Evolutionary conservation across 495 filamentous ascomycete species (phyloP).

Genomic region (Pseudomonodictys pantanalensis): DNA sequence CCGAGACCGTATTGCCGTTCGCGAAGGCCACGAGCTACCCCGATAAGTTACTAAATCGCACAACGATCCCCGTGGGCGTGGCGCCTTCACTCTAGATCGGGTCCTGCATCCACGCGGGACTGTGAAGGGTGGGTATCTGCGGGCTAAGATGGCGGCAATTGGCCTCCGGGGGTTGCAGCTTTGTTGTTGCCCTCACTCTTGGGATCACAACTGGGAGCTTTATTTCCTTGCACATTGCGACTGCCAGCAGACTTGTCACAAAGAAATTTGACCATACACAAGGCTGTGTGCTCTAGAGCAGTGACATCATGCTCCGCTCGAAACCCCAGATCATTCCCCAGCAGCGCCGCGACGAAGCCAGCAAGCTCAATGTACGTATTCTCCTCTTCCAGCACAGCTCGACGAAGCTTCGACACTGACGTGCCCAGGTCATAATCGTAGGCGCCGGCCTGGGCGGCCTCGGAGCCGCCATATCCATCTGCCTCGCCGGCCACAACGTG

Average conservation of each 20-base stretch:
- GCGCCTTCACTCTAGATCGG: not conserved
- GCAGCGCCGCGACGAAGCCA: not conserved
- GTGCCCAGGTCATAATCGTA: conserved; percentile 52
- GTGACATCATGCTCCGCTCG: conserved; percentile 15
- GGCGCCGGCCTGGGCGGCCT: conserved; percentile 70
- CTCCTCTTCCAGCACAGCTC: not conserved
- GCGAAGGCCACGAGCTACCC: no score
- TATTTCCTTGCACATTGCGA: no score
- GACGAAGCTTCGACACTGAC: not conserved
- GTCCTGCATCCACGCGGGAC: not conserved
- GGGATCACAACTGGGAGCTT: no score
- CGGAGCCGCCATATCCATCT: conserved; percentile 59
- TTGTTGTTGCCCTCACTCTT: not conserved
- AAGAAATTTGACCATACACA: no score
- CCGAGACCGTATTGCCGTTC: no score
- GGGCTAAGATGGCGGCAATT: conserved; percentile 18
- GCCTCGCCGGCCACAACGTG: conserved; percentile 59
- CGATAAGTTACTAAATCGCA: no score
- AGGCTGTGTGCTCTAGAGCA: not conserved
- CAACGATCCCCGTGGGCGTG: no score
- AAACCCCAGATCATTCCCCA: conserved; percentile 11
- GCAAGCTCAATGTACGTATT: not conserved
- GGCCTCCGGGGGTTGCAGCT: not conserved
- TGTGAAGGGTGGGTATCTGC: conserved; percentile 4
- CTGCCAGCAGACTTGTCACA: no score